Conservation (phyloP, 257 asterid species). For the Capsicum rhomboideum region DNA sequence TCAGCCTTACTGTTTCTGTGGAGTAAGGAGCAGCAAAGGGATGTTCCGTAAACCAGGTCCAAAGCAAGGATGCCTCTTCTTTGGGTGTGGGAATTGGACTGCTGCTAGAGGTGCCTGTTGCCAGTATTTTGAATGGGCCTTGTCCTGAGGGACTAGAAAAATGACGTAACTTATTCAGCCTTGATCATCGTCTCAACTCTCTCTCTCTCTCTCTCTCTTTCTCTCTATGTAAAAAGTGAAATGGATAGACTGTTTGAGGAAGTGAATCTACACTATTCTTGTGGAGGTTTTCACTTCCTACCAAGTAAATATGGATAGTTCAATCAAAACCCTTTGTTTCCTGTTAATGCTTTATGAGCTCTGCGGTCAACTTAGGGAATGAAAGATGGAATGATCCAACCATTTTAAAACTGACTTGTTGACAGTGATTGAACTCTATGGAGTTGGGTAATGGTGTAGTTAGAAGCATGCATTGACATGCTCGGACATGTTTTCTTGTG, state of each 20-base stretch:
- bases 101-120: conserved; percentile 78
- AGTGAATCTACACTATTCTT: neutral
- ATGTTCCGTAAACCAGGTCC: conserved; percentile 74
- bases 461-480: conserved; percentile 8
- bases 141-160: conserved; percentile 18
- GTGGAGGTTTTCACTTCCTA: neutral
- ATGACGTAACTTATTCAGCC: neutral
- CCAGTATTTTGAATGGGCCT: conserved; percentile 72
- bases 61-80: conserved; percentile 68
- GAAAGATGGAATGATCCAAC: conserved; percentile 9
- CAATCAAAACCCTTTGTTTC: neutral
- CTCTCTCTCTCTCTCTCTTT: neutral
- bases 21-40: conserved; percentile 66
- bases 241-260: neutral
- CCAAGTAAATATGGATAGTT: conserved; percentile 11
- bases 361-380: neutral
- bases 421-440: conserved; percentile 3
- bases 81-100: conserved; percentile 87
- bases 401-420: conserved; percentile 7
- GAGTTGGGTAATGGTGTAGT: conserved; percentile 1
- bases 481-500: conserved; percentile 1
- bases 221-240: conserved; percentile 6
- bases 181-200: neutral
- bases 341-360: neutral
- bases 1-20: conserved; percentile 59